Percentiles rank a stretch among this genome's conserved stretches.
phyloP scores from a whole-genome alignment of 306 rosid genomes.

The Castanopsis chinensis region DNA sequence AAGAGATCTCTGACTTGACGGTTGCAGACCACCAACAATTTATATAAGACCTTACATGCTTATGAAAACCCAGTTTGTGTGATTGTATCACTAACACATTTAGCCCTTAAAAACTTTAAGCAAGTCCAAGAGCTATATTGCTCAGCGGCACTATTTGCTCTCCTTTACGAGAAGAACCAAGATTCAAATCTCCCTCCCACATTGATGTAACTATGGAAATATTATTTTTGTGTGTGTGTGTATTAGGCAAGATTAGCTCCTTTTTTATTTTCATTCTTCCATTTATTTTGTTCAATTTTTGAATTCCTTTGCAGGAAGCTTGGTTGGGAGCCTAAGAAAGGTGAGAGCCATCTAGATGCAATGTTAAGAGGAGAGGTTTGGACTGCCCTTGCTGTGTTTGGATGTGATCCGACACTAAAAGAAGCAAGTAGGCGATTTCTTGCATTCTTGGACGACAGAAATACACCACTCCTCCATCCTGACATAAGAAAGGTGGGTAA shows the following conservation, averaged over 20 bases:
- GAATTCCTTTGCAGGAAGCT: constrained; percentile 64
- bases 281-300: background rate
- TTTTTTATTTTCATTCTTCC: background rate
- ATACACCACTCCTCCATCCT: constrained; percentile 81
- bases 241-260: no score
- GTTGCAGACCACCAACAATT: background rate
- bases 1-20: background rate
- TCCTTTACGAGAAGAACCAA: no score
- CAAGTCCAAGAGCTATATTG: background rate
- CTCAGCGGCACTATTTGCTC: no score
- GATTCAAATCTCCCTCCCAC: no score
- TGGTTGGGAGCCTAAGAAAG: constrained; percentile 87
- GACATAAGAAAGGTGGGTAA: constrained; percentile 76
- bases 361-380: constrained; percentile 94
- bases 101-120: background rate
- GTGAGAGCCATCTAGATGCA: constrained; percentile 65
- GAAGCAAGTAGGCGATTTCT: constrained; percentile 77
- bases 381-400: constrained; percentile 69
- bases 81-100: background rate
- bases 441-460: constrained; percentile 76
- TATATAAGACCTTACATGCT: background rate
- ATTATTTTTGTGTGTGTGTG: no score
- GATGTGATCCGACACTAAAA: constrained; percentile 66
- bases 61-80: background rate
- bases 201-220: no score